These are phyloP conservation scores for Oryza coarctata DNA, from an alignment of 176 grass and related monocot species.

Conservation along the genomic window DNA sequence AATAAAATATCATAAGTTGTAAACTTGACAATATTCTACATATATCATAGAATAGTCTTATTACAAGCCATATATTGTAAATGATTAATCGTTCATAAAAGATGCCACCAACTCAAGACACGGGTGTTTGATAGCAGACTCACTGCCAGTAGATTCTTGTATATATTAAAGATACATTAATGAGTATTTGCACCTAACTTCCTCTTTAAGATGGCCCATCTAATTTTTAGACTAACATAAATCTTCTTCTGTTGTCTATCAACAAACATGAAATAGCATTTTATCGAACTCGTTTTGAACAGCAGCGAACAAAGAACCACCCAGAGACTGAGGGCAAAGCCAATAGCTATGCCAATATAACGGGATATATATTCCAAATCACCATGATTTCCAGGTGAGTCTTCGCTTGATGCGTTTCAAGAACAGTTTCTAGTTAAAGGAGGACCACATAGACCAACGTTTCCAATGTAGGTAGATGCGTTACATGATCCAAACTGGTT, in stretches of 20 bases:
- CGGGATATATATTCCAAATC: constrained; percentile 12
- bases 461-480: constrained; percentile 44
- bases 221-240: not conserved
- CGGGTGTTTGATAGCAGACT: not conserved
- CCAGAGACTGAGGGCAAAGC: constrained; percentile 39
- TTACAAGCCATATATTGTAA: not conserved
- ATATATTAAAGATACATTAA: not conserved
- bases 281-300: constrained; percentile 44
- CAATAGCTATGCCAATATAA: constrained; percentile 28
- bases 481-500: constrained; percentile 33
- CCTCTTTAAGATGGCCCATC: constrained; percentile 7
- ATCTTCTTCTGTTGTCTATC: constrained; percentile 31
- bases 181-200: not conserved
- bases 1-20: not conserved
- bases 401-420: not conserved
- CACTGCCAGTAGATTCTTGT: not conserved
- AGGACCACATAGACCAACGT: constrained; percentile 41
- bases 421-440: constrained; percentile 34
- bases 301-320: constrained; percentile 22
- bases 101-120: not conserved
- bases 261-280: constrained; percentile 25
- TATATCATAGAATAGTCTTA: not conserved
- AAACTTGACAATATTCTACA: not conserved
- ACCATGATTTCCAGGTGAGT: not conserved
- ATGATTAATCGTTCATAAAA: not conserved